Conservation (phyloP, 2,329 filamentous ascomycete genomes). For the Pyrenophora seminiperda region DNA sequence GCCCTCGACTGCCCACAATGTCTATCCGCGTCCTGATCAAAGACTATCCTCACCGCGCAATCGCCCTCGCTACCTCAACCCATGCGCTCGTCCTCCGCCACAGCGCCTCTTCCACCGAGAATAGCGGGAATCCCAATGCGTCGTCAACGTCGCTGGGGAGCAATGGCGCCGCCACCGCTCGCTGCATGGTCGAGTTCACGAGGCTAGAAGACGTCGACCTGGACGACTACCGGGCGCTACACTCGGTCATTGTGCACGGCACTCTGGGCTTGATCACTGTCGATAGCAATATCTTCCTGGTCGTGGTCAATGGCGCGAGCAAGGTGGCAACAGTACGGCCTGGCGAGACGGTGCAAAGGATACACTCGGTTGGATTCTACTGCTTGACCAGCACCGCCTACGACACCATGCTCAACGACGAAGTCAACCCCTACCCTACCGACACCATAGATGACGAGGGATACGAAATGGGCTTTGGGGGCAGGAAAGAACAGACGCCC, state of each 20-base stretch:
- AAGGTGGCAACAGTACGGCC: slow-evolving; percentile 82
- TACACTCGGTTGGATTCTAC: slow-evolving; percentile 85
- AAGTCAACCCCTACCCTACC: slow-evolving; percentile 60
- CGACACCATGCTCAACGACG: slow-evolving; percentile 71
- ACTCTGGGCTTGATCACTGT: slow-evolving; percentile 88
- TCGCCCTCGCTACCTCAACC: slow-evolving; percentile 79
- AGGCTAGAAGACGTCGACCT: slow-evolving; percentile 68
- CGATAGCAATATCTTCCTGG: slow-evolving; percentile 84
- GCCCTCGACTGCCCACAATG: slow-evolving; percentile 35
- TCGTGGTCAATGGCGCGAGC: slow-evolving; percentile 79
- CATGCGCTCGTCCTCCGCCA: slow-evolving; percentile 86
- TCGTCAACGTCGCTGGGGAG: slow-evolving; percentile 59
- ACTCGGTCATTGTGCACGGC: slow-evolving; percentile 75
- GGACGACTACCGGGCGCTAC: slow-evolving; percentile 76
- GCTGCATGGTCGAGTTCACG: slow-evolving; percentile 89
- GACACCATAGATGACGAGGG: slow-evolving; percentile 61
- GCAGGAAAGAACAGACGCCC: slow-evolving; percentile 69
- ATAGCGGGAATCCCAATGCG: slow-evolving; percentile 57
- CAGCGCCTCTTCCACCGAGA: slow-evolving; percentile 67
- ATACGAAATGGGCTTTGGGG: slow-evolving; percentile 55
- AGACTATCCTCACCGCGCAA: slow-evolving; percentile 84
- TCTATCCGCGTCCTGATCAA: slow-evolving; percentile 78
- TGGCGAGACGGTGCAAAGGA: slow-evolving; percentile 87
- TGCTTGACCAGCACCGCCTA: slow-evolving; percentile 87
- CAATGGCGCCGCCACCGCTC: slow-evolving; percentile 51